Evolutionary conservation across 1,284 basidiomycete species (phyloP), one percentile per base, ranked within the genome.

Genomic region (Trichosporon sp.): DNA sequence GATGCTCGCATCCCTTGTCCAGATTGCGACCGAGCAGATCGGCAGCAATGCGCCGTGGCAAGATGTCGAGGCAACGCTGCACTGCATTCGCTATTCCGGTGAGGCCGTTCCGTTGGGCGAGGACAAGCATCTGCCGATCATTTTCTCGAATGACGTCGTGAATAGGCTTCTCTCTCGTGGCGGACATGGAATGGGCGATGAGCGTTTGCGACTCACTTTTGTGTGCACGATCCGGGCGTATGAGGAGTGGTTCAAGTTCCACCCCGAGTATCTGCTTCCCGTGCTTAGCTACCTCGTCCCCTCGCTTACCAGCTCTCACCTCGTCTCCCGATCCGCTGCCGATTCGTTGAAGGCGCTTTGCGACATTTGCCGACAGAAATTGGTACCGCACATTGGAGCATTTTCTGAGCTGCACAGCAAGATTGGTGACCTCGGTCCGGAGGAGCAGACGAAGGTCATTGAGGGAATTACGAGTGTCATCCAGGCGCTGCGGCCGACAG

Each of bases 381-480:
- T 95, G 6, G 90, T 91, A 0, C 85, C 87, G 13, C 90, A 92
- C 71, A 91, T 95, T 54, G 84, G 83, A 2, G 89, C 90, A 0
- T 95, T 95, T 76, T 89, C 88, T 4, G 86, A 89, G 67, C 78
- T 95, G 61, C 90, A 94, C 78, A 87, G 88, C 1, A 86, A 87
- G 34, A 79, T 94, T 60, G 86, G 84, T 9, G 83, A 83, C 16
- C 87, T 93, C 62, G 89, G 89, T 88, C 89, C 92, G 66, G 88
- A 89, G 25, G 92, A 95, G 79, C 91, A 90, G 78, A 86, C 87
- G 68, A 95, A 93, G 78, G 90, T 95, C 0, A 82, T 95, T 58
- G 90, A 95, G 75, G 91, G 88, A 0, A 93, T 95, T 63, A 87
- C 91, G 1, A 93, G 90, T 65, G 91, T 95, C 1, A 90, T 95